These are phyloP conservation scores for Achlya hypogyna DNA, from an alignment of 352 stramenopile species.

Conservation along the genomic window DNA sequence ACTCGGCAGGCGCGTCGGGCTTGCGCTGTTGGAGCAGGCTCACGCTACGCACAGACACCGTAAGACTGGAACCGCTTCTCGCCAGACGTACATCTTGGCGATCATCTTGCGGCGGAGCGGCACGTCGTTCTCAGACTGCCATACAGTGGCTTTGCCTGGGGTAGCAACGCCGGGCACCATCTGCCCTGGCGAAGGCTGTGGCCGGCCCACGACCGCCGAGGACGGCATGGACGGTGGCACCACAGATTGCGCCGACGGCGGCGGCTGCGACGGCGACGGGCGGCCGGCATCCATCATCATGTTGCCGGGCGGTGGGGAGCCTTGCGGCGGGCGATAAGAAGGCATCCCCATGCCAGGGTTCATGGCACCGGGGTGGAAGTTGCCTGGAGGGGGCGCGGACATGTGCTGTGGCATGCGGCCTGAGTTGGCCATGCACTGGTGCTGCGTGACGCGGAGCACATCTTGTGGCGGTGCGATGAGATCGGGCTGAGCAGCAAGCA, in stretches of 20 bases:
- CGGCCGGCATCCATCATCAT: constrained; percentile 1
- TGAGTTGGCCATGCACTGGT: constrained; percentile 34
- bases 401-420: constrained; percentile 53
- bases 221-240: background rate
- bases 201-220: background rate
- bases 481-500: constrained; percentile 84
- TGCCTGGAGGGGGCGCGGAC: background rate
- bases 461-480: constrained; percentile 81
- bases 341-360: constrained; percentile 5
- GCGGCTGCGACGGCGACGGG: background rate
- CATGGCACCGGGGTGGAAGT: constrained; percentile 10
- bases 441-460: constrained; percentile 67
- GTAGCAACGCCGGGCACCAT: constrained; percentile 8
- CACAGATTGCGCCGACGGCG: background rate
- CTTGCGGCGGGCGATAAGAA: background rate
- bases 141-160: constrained; percentile 26
- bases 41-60: constrained; percentile 42
- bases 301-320: background rate
- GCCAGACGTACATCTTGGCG: constrained; percentile 73
- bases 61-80: background rate
- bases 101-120: constrained; percentile 85
- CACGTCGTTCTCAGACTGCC: constrained; percentile 82
- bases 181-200: background rate
- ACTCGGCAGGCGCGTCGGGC: constrained; percentile 93
- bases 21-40: constrained; percentile 95